These are phyloP conservation scores for Erythrophleum ivorense DNA, from an alignment of 331 rosid species.

Conservation along the genomic window DNA sequence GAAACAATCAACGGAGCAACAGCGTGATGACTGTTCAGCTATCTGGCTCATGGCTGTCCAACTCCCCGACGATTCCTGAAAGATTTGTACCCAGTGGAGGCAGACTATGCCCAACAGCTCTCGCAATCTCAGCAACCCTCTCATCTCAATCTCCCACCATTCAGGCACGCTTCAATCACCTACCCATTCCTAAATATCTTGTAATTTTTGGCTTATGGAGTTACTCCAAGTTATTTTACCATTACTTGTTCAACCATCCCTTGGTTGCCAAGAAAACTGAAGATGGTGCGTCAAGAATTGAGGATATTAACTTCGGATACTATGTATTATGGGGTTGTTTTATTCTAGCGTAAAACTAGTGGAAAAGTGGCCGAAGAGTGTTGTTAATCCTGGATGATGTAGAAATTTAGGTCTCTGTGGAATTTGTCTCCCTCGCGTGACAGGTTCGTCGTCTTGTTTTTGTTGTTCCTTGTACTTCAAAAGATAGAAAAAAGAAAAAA, in stretches of 20 bases:
- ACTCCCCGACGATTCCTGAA: conserved; percentile 31
- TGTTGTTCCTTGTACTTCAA: too few species aligned
- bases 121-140: conserved; percentile 53
- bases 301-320: not conserved
- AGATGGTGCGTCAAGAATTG: not conserved
- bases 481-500: too few species aligned
- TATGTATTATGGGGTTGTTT: not conserved
- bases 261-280: not conserved
- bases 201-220: not conserved
- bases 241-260: not conserved
- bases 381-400: not conserved
- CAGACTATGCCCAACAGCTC: conserved; percentile 47
- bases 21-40: conserved; percentile 44
- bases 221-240: not conserved
- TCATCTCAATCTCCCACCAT: conserved; percentile 64
- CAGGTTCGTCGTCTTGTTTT: too few species aligned
- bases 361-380: not conserved
- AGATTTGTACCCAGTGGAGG: conserved; percentile 36
- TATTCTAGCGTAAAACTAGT: not conserved
- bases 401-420: not conserved
- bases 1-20: not conserved
- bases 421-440: too few species aligned
- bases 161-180: conserved; percentile 49
- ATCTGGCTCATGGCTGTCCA: conserved; percentile 57
- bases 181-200: conserved; percentile 9